Base-by-base conservation (phyloP, 2,329 filamentous ascomycete genomes). In the Alternaria brassicicola region DNA sequence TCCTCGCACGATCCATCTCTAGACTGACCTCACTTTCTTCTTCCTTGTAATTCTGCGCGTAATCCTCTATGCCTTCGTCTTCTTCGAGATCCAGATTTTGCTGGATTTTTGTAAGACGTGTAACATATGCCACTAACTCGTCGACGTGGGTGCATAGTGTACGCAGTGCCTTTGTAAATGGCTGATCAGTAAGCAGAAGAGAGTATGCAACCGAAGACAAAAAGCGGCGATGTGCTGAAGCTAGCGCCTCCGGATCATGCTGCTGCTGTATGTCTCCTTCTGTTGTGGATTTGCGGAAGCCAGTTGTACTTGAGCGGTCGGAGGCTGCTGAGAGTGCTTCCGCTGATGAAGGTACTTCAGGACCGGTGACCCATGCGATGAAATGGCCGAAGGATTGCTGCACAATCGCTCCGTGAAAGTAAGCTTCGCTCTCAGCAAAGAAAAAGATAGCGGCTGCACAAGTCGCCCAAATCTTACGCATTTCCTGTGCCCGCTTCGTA, bases 391-490 rank as follows among this genome's bases (percentile, higher is more conserved):
- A 97, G 1, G 92, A 88, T 30, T 88, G 88, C 59, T 88, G 86
- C 13, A 97, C 89, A 6, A 98, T 89, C 71, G 97, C 93, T 1
- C 91, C 92, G 75, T 97, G 94, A 42, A 98, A 87, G 69, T 96
- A 98, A 3, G 88, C 88, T 65, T 94, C 90, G 13, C 92, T 89
- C 74, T 97, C 93, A 0, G 91, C 92, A 3, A 98, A 82, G 66
- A 98, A 90, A 78, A 97, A 97, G 4, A 96, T 86, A 1, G 92
- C 89, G 2, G 93, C 91, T 70, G 91, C 93, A 66, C 90, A 89
- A 0, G 92, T 96, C 0, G 93, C 94, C 95, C 95, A 99, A 1
- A 94, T 86, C 62, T 88, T 89, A 15, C 95, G 87, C 84, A 96
- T 90, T 0, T 86, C 84, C 31, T 83, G 82, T 4, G 85, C 84